phyloP scores from a whole-genome alignment of 169 alveolate species.

The Plasmodium ovale region DNA sequence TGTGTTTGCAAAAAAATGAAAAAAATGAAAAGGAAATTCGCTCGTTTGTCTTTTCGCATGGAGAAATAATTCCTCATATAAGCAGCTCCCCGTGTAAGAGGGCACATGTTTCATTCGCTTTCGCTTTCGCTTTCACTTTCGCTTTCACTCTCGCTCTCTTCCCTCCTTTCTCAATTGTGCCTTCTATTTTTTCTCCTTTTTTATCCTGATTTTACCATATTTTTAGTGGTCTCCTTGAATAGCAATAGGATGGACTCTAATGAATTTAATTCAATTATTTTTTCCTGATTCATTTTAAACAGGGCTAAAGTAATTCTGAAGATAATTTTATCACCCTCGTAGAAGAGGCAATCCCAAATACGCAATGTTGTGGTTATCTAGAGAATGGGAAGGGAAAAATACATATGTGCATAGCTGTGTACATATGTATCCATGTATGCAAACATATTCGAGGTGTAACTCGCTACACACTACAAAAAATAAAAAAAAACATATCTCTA shows the following conservation, averaged over 20 bases:
- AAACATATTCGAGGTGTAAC: too few species aligned
- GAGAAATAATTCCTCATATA: background rate
- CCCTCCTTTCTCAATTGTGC: too few species aligned
- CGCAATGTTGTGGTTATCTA: constrained; percentile 87
- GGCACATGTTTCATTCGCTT: too few species aligned
- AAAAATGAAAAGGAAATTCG: too few species aligned
- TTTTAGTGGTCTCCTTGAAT: constrained; percentile 79
- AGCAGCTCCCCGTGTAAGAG: too few species aligned
- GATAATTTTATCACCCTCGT: constrained; percentile 89
- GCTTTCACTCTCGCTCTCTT: too few species aligned
- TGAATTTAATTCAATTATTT: constrained; percentile 71
- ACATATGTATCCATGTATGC: too few species aligned
- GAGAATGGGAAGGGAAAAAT: background rate
- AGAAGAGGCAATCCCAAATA: constrained; percentile 88
- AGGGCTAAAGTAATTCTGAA: constrained; percentile 87
- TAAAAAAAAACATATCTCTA: background rate
- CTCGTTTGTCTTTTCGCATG: background rate
- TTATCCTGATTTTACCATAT: constrained; percentile 45
- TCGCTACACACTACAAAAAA: background rate
- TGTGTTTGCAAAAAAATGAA: background rate
- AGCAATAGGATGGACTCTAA: constrained; percentile 79
- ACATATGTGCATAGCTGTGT: constrained; percentile 1
- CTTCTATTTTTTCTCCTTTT: background rate
- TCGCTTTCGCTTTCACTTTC: too few species aligned
- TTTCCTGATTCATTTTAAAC: constrained; percentile 83